Evolutionary conservation across 2,329 filamentous ascomycete species (phyloP).

Genomic region (Magnaporthiopsis rhizophila): DNA sequence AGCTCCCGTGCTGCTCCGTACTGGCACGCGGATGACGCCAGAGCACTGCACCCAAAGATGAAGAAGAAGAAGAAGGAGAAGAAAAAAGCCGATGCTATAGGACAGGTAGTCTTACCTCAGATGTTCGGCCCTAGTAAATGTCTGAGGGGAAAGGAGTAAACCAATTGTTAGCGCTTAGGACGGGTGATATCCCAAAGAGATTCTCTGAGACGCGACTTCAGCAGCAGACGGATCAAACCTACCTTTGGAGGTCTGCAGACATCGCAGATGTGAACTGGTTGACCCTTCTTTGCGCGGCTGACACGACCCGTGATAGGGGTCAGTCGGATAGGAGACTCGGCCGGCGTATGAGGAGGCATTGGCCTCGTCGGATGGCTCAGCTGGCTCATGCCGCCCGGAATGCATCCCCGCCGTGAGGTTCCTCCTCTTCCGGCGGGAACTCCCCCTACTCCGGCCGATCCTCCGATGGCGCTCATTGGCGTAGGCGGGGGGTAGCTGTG

Average conservation of each 20-base stretch:
- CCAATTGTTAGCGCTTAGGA: conserved; percentile 22
- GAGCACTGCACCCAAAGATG: background rate
- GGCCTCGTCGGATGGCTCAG: conserved; percentile 32
- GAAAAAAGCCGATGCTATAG: background rate
- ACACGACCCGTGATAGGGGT: conserved; percentile 10
- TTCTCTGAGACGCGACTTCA: background rate
- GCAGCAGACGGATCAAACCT: background rate
- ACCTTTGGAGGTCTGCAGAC: conserved; percentile 11
- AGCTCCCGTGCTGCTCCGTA: conserved; percentile 22
- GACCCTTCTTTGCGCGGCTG: conserved; percentile 13
- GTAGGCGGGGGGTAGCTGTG: conserved; percentile 27
- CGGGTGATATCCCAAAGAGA: background rate
- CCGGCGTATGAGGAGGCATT: conserved; percentile 20
- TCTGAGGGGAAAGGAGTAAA: conserved; percentile 39
- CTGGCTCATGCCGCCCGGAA: background rate
- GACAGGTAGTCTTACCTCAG: conserved; percentile 16
- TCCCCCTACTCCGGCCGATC: background rate
- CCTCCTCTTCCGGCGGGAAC: background rate
- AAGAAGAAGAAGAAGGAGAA: too few species aligned
- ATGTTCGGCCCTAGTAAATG: conserved; percentile 12
- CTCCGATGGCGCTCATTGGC: conserved; percentile 20
- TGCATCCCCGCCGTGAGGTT: background rate
- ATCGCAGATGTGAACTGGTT: conserved; percentile 12
- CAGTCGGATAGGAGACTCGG: conserved; percentile 3
- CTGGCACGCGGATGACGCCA: conserved; percentile 13